Percentiles rank a stretch among this genome's conserved stretches.
Evolutionary conservation across 106 monocot species (phyloP).

Genomic region (Platanthera zijinensis): DNA sequence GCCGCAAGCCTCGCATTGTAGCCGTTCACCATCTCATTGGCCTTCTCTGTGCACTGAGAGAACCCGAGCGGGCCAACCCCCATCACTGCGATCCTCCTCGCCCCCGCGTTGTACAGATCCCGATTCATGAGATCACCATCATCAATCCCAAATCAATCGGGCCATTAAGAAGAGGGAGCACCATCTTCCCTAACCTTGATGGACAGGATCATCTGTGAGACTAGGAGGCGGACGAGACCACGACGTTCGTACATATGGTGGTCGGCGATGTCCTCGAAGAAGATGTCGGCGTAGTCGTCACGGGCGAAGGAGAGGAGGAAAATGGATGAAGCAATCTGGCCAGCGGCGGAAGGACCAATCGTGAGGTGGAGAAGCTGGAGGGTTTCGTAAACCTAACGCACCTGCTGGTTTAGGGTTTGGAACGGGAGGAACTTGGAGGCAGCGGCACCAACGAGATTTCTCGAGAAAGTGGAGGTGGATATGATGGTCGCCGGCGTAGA

Average conservation of each 20-base stretch:
- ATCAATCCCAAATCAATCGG: neutral
- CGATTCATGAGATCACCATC: conserved; percentile 5
- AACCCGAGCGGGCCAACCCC: conserved; percentile 52
- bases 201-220: conserved; percentile 26
- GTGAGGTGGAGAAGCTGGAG: conserved; percentile 39
- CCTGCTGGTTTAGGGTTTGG: conserved; percentile 28
- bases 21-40: conserved; percentile 31
- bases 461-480: neutral
- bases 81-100: conserved; percentile 35
- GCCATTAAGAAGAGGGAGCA: neutral
- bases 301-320: conserved; percentile 50
- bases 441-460: neutral
- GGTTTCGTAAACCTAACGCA: conserved; percentile 25
- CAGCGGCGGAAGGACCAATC: conserved; percentile 8
- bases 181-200: conserved; percentile 16
- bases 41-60: conserved; percentile 41
- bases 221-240: conserved; percentile 31
- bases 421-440: conserved; percentile 6
- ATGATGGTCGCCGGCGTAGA: conserved; percentile 25
- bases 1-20: conserved; percentile 29
- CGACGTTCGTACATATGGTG: conserved; percentile 34
- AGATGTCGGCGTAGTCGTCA: conserved; percentile 34
- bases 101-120: conserved; percentile 48
- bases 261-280: conserved; percentile 18
- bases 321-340: conserved; percentile 10